These are phyloP conservation scores for Guyanaporus albipodus DNA, from an alignment of 768 basidiomycete species.

Conservation along the genomic window DNA sequence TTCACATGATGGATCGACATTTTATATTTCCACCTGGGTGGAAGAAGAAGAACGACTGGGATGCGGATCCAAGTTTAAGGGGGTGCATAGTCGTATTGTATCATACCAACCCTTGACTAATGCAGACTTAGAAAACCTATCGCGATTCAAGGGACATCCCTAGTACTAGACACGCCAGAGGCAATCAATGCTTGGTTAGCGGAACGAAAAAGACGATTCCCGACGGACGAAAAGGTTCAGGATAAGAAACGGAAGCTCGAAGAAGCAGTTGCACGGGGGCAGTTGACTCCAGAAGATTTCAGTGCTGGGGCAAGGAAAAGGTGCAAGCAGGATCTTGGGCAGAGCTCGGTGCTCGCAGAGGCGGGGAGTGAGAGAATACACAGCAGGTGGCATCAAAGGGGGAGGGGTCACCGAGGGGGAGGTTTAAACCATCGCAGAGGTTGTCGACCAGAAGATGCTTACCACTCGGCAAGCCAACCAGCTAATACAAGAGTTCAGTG, in stretches of 20 bases:
- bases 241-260: conserved; percentile 80
- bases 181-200: conserved; percentile 81
- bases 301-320: conserved; percentile 42
- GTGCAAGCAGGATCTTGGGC: conserved; percentile 31
- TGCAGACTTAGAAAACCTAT: conserved; percentile 55
- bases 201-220: conserved; percentile 86
- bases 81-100: conserved; percentile 45
- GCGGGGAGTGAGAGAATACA: conserved; percentile 1
- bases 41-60: conserved; percentile 66
- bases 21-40: conserved; percentile 76
- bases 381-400: conserved; percentile 20
- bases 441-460: not conserved
- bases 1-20: conserved; percentile 89
- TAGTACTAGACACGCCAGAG: conserved; percentile 78
- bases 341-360: conserved; percentile 15
- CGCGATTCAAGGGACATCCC: conserved; percentile 73
- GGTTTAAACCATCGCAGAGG: not conserved
- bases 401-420: conserved; percentile 30
- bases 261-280: conserved; percentile 79
- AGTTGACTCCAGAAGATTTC: conserved; percentile 51
- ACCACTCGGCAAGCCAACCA: not conserved
- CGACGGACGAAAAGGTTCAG: conserved; percentile 60
- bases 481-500: not conserved
- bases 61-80: conserved; percentile 77
- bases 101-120: conserved; percentile 4